Evolutionary conservation across 345 rosid species (phyloP).

Genomic region (Eucalyptus cloeziana): DNA sequence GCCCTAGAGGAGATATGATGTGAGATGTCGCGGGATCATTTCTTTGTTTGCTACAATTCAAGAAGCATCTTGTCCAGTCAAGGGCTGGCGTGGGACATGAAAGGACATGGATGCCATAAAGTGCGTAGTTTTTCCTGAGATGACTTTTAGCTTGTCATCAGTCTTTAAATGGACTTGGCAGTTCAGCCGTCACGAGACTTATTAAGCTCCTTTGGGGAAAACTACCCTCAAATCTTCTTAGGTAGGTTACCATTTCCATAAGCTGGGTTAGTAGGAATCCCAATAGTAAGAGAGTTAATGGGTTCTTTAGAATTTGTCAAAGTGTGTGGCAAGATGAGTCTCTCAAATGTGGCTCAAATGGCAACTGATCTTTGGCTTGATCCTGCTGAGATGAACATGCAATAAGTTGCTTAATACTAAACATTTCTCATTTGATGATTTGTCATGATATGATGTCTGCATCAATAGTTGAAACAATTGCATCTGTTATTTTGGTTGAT

Average conservation of each 20-base stretch:
- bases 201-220: neutral
- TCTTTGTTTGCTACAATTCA: neutral
- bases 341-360: neutral
- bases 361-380: neutral
- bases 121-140: neutral
- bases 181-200: neutral
- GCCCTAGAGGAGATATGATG: neutral
- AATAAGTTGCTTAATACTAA: neutral
- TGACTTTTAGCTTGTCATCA: neutral
- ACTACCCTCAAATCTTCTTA: neutral
- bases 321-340: neutral
- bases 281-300: neutral
- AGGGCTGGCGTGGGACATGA: neutral
- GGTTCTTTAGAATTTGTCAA: neutral
- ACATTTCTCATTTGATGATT: neutral
- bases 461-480: neutral
- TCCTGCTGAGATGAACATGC: neutral
- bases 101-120: neutral
- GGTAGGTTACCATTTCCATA: neutral
- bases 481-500: neutral
- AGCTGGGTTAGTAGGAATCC: neutral
- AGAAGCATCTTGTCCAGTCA: neutral
- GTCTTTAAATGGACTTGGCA: neutral
- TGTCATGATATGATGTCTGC: neutral
- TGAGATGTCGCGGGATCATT: neutral